Evolutionary conservation across 2,329 filamentous ascomycete species (phyloP), one percentile per base, ranked within the genome.

Genomic region (Pseudogymnoascus sp.): DNA sequence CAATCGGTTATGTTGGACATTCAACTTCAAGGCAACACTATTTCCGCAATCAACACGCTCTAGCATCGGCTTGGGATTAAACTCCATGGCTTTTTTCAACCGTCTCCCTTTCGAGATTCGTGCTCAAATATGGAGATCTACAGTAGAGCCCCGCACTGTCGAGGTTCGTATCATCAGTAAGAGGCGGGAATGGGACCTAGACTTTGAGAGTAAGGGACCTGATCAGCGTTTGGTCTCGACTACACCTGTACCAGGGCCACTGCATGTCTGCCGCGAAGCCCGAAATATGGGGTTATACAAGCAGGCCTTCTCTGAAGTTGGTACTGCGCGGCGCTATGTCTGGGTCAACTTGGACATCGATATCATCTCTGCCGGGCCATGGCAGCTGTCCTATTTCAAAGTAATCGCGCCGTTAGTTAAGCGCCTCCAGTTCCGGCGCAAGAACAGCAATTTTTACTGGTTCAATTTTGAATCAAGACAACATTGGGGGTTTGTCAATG

Each of bases 21-120:
- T n/a, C n/a, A n/a, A n/a, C n/a, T n/a, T n/a, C n/a, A n/a, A n/a
- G n/a, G n/a, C n/a, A n/a, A n/a, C n/a, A n/a, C n/a, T n/a, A n/a
- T 29, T 29, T 7, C 25, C 18, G 13, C 9, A 29, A 48, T 4
- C 13, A 42, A 27, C 40, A 29, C n/a, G 6, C 25, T 29, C 13
- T 9, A 13, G 25, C 12, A 29, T 9, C n/a, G n/a, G n/a, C n/a
- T n/a, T n/a, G 29, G 12, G 13, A 48, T 15, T 5, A 12, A 9
- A 13, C 42, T 2, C 3, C n/a, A 29, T 48, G 42, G 12, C 48
- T 3, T 4, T 33, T 1, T 69, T 68, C 36, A 31, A 42, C 9
- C 52, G 61, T 4, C 61, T 68, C 25, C 68, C 67, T 9, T 40
- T 40, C 8, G 67, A 69, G 42, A 58, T 68, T 12, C 63, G 64